Evolutionary conservation across 1,284 basidiomycete species (phyloP).

Genomic region (Xerocomus cyaneibrunnescens): DNA sequence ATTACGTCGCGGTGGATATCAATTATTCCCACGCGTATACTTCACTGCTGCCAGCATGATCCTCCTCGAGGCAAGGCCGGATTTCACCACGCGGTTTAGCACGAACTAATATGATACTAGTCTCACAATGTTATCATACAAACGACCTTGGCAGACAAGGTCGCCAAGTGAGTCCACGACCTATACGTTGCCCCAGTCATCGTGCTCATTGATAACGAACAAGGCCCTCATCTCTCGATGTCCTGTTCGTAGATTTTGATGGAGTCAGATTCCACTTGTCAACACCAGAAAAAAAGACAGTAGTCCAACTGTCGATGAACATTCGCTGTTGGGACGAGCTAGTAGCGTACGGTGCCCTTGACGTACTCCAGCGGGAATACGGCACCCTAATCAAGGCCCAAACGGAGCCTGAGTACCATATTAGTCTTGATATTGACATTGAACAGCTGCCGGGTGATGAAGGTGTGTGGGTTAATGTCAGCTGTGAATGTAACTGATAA

Average conservation of each 20-base stretch:
- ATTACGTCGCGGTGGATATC: constrained; percentile 18
- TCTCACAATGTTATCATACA: constrained; percentile 92
- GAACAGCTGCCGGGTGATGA: constrained; percentile 77
- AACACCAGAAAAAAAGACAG: constrained; percentile 81
- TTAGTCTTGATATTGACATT: constrained; percentile 86
- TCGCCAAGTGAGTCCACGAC: constrained; percentile 60
- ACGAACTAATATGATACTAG: constrained; percentile 41
- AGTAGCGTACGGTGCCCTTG: constrained; percentile 81
- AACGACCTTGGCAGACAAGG: constrained; percentile 88
- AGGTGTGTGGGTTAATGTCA: constrained; percentile 58
- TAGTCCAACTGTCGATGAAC: constrained; percentile 90
- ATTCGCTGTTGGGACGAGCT: constrained; percentile 98
- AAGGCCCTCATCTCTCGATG: constrained; percentile 89
- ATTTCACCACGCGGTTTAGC: constrained; percentile 5
- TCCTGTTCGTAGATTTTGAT: constrained; percentile 98
- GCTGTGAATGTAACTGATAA: constrained; percentile 2
- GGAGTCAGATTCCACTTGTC: constrained; percentile 94
- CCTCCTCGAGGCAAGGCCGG: constrained; percentile 60
- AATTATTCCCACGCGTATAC: constrained; percentile 32
- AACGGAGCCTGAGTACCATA: constrained; percentile 85
- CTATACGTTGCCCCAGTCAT: constrained; percentile 3
- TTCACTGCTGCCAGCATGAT: constrained; percentile 50
- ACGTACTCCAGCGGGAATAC: constrained; percentile 85
- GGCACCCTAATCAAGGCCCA: constrained; percentile 63
- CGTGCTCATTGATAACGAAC: constrained; percentile 15